Conservation (phyloP, 176 grass and related monocot species). For the Eleusine coracana region DNA sequence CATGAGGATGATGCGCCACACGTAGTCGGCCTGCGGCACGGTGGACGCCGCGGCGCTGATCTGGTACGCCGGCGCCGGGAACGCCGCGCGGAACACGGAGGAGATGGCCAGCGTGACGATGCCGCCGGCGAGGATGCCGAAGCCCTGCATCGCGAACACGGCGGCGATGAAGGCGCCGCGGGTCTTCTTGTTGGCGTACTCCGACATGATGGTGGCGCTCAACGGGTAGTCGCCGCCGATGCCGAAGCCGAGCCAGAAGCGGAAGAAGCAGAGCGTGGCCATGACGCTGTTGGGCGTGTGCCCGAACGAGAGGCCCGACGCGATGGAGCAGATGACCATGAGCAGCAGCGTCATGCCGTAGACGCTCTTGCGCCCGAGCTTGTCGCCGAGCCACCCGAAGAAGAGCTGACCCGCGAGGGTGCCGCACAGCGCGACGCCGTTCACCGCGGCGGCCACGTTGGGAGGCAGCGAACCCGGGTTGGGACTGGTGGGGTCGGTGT, state of each 20-base stretch:
- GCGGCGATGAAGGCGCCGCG: constrained; percentile 80
- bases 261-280: constrained; percentile 61
- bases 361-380: constrained; percentile 60
- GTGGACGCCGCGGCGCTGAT: constrained; percentile 11
- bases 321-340: constrained; percentile 63
- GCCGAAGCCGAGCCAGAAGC: constrained; percentile 65
- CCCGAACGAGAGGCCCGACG: constrained; percentile 44
- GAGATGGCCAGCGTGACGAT: constrained; percentile 61
- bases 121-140: constrained; percentile 72
- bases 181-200: constrained; percentile 81
- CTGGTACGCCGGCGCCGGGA: constrained; percentile 48
- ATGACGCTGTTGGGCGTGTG: constrained; percentile 34
- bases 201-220: constrained; percentile 76
- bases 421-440: constrained; percentile 55
- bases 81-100: constrained; percentile 45
- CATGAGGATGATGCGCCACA: constrained; percentile 73
- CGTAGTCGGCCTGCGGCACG: constrained; percentile 61
- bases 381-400: constrained; percentile 75
- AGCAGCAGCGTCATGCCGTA: constrained; percentile 61
- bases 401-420: constrained; percentile 58
- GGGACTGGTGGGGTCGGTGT: not conserved
- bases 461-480: constrained; percentile 40
- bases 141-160: constrained; percentile 91
- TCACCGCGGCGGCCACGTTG: constrained; percentile 46
- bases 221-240: constrained; percentile 65